These are phyloP conservation scores for Penicillium manginii DNA, from an alignment of 495 filamentous ascomycete species.

Conservation along the genomic window DNA sequence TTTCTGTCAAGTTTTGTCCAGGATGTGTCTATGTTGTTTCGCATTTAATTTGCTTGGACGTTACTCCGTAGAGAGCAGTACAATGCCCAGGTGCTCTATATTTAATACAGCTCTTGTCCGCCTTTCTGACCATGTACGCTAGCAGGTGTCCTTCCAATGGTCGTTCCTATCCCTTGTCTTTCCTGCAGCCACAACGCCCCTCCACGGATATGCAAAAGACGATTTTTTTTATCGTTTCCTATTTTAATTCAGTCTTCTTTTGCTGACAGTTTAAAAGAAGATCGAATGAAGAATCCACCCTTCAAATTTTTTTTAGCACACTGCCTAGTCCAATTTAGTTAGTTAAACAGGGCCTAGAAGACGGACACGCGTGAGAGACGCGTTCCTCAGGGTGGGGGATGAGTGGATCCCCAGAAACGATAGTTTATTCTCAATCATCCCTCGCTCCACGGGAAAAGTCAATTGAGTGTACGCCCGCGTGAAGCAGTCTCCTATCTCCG, in stretches of 20 bases:
- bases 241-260: neutral
- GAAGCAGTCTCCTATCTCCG: neutral
- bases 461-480: neutral
- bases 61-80: no score
- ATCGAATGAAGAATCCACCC: neutral
- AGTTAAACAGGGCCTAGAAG: neutral
- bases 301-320: neutral
- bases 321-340: neutral
- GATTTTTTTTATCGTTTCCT: no score
- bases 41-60: no score
- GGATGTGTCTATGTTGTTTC: no score
- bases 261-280: neutral
- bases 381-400: neutral
- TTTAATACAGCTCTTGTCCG: neutral
- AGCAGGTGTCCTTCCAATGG: neutral
- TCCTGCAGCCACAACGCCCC: neutral
- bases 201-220: neutral
- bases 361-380: constrained; percentile 3
- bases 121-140: neutral
- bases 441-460: constrained; percentile 1
- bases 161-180: neutral
- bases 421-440: constrained; percentile 3
- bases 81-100: no score
- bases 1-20: no score
- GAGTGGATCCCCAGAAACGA: neutral